Percentiles rank a stretch among this genome's conserved stretches.
phyloP scores from a whole-genome alignment of 352 stramenopile genomes.

The Globisporangium cystogenes region DNA sequence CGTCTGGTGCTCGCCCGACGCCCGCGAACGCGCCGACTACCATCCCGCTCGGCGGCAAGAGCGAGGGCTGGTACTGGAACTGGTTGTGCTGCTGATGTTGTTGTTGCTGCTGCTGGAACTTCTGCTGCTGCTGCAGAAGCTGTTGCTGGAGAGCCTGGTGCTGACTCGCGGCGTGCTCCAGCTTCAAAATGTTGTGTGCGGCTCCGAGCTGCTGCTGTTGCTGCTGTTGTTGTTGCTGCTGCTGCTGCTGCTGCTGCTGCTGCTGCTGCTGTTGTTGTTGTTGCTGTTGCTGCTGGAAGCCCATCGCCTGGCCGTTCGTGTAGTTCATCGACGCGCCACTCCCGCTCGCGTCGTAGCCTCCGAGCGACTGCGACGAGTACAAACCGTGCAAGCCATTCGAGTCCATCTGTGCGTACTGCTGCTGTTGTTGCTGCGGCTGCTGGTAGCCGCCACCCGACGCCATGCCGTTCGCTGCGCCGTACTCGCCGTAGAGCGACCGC shows the following conservation, averaged over 20 bases:
- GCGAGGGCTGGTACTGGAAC: slow-evolving; percentile 48
- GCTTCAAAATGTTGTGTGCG: slow-evolving; percentile 20
- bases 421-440: slow-evolving; percentile 13
- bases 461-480: slow-evolving; percentile 6
- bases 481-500: slow-evolving; percentile 49
- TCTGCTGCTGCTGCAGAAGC: slow-evolving; percentile 45
- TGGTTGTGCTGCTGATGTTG: slow-evolving; percentile 52
- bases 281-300: slow-evolving; percentile 6
- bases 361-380: slow-evolving; percentile 17
- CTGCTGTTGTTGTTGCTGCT: slow-evolving; percentile 7
- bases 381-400: slow-evolving; percentile 18
- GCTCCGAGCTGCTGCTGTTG: slow-evolving; percentile 14
- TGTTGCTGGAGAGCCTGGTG: slow-evolving; percentile 46
- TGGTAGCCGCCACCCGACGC: slow-evolving; percentile 14
- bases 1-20: slow-evolving; percentile 10
- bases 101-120: slow-evolving; percentile 31
- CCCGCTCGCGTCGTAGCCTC: slow-evolving; percentile 8
- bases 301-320: slow-evolving; percentile 27
- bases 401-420: slow-evolving; percentile 26
- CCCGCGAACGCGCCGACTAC: slow-evolving; percentile 31
- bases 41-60: slow-evolving; percentile 41
- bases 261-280: slow-evolving; percentile 12
- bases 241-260: slow-evolving; percentile 9
- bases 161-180: slow-evolving; percentile 34
- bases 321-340: slow-evolving; percentile 17